Evolutionary conservation across 2,329 filamentous ascomycete species (phyloP), one percentile per base, ranked within the genome.

Genomic region (Clarireedia homoeocarpa): DNA sequence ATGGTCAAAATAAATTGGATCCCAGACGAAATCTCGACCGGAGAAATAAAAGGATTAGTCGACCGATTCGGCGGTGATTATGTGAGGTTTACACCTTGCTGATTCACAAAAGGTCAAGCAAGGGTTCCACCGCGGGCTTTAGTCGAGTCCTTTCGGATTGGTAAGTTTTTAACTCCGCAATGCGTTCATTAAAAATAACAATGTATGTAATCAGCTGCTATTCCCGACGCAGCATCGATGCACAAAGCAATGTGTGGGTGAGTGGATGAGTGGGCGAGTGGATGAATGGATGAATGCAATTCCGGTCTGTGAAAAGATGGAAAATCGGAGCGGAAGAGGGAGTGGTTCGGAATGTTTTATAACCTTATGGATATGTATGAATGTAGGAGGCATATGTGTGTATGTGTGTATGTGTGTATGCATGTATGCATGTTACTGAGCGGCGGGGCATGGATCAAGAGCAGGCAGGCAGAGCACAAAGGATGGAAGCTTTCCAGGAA

Each of bases 61-160:
- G 44, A 46, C 17, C 44, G 44, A 46, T 46, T 46, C 44, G 44
- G 44, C 44, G 44, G 44, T 46, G 44, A 46, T 46, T 46, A 46
- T 46, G 44, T 46, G 44, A 46, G 44, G 17, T 46, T 26, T 10
- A 15, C 20, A 46, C 44, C 44, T 27, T 46, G 44, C 44, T 46
- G 44, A 46, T 24, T 46, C 44, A 46, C 44, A 24, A 24, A 14
- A 6, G 9, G 20, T 20, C 20, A 20, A 3, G 14, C 44, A 46
- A 26, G 44, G 44, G 44, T 46, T 20, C 44, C 44, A 46, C 44
- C 14, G 42, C 15, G 7, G 24, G 14, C 44, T 46, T 26, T 15
- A 14, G 44, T 46, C 24, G 27, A 30, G 27, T 10, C 10, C 7
- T 5, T 46, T 46, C 20, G 44, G 44, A 46, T 46, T 46, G 44